Conservation (phyloP, 2,329 filamentous ascomycete species). For the Neofusicoccum umdonicola region DNA sequence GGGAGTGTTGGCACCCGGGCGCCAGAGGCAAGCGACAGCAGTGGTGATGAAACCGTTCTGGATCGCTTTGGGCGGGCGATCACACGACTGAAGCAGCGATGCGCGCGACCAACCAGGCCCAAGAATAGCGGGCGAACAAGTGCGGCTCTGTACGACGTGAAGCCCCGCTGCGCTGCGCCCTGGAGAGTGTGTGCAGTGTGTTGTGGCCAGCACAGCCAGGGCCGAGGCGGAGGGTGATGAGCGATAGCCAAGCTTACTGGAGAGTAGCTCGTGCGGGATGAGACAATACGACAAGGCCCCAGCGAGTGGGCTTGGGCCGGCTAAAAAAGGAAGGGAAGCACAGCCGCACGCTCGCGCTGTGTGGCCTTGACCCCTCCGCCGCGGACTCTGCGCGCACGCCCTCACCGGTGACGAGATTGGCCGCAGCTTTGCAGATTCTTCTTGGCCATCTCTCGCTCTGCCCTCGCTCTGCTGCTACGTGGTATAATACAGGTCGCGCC, state of each 20-base stretch:
- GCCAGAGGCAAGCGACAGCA: constrained; percentile 1
- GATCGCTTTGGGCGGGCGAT: constrained; percentile 11
- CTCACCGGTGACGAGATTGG: not conserved
- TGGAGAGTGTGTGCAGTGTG: not conserved
- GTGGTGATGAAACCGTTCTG: constrained; percentile 16
- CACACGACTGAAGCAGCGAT: not conserved
- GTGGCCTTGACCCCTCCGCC: not conserved
- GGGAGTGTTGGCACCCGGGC: not conserved
- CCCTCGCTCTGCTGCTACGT: not conserved
- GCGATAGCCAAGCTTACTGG: not conserved
- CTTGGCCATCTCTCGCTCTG: not conserved
- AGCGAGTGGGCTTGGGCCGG: not conserved
- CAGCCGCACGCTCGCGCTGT: not conserved
- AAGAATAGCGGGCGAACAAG: not conserved
- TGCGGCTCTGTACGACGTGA: not conserved
- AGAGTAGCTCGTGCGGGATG: constrained; percentile 4
- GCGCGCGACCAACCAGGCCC: not conserved
- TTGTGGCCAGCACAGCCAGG: constrained; percentile 5
- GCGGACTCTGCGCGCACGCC: not conserved
- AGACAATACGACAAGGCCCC: not conserved
- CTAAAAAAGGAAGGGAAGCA: constrained; percentile 11
- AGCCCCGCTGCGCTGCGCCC: not conserved
- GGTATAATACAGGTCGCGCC: constrained; percentile 8
- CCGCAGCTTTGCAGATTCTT: not conserved
- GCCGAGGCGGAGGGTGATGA: not conserved